A percentile compares a stretch with the other conserved stretches of the same genome.
Evolutionary conservation across 2,329 filamentous ascomycete species (phyloP).

Genomic region (Aspergillus brunneoviolaceus): DNA sequence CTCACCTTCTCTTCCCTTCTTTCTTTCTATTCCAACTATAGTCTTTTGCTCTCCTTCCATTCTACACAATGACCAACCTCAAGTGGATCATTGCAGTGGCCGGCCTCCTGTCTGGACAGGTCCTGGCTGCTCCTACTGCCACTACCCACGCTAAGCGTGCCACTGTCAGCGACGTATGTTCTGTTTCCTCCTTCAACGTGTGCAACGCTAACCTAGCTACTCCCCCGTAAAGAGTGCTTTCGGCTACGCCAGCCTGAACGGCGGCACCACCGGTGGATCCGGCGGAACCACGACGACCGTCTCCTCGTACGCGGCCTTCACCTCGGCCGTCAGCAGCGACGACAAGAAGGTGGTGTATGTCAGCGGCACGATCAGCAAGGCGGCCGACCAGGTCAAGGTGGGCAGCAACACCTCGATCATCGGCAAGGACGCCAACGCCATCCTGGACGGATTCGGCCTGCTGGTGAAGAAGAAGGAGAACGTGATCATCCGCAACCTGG

Average conservation of each 20-base stretch:
- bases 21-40: conserved; percentile 1
- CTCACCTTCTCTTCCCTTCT: conserved; percentile 6
- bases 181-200: no score
- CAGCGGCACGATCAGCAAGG: conserved; percentile 46
- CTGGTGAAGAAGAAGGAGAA: conserved; percentile 57
- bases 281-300: conserved; percentile 58
- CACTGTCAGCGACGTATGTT: conserved; percentile 24
- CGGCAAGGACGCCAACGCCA: conserved; percentile 52
- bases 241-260: conserved; percentile 51
- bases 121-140: conserved; percentile 28
- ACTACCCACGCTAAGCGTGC: conserved; percentile 28
- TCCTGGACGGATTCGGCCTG: conserved; percentile 52
- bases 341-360: conserved; percentile 50
- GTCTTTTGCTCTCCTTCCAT: not conserved
- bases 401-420: conserved; percentile 54
- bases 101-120: conserved; percentile 25
- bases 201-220: no score
- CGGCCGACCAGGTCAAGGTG: conserved; percentile 46
- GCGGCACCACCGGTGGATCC: conserved; percentile 56
- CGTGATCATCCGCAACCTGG: conserved; percentile 64
- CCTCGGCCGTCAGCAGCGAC: conserved; percentile 50
- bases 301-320: conserved; percentile 51
- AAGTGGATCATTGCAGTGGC: conserved; percentile 25
- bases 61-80: conserved; percentile 24
- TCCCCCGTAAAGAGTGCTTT: conserved; percentile 24